These are phyloP conservation scores for Arctostaphylos glauca DNA, from an alignment of 148 eudicot genomes.

Conservation along the genomic window DNA sequence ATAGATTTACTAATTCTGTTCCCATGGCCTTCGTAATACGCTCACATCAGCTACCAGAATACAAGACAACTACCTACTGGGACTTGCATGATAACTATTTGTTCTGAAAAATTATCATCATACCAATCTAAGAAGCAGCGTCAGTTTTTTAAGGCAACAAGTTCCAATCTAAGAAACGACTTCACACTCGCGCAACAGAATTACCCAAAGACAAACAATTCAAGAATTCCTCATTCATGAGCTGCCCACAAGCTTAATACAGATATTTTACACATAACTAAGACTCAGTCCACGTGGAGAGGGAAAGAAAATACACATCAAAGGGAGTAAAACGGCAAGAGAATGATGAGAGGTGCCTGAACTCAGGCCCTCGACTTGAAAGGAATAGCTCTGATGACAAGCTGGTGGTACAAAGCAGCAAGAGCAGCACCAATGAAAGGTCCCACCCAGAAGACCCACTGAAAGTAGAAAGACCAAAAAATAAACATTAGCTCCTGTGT, in stretches of 20 bases:
- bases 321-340: background rate
- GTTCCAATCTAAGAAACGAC: background rate
- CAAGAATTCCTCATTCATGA: constrained; percentile 8
- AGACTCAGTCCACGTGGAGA: background rate
- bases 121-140: background rate
- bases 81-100: background rate
- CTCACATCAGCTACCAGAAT: background rate
- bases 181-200: background rate
- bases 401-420: constrained; percentile 64
- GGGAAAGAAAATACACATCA: background rate
- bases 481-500: background rate
- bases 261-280: background rate
- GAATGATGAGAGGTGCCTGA: background rate
- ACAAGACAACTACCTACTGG: background rate
- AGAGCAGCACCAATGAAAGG: constrained; percentile 85
- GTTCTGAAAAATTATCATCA: background rate
- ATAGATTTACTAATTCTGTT: no score
- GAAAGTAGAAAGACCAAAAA: constrained; percentile 3
- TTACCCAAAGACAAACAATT: background rate
- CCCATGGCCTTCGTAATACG: no score
- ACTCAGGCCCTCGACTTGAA: constrained; percentile 48
- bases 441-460: constrained; percentile 93
- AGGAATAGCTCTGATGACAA: constrained; percentile 69
- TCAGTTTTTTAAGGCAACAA: background rate
- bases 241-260: constrained; percentile 9